Evolutionary conservation across 768 basidiomycete genomes (phyloP), one percentile per base, ranked within the genome.

Genomic region (Rhodocollybia butyracea): DNA sequence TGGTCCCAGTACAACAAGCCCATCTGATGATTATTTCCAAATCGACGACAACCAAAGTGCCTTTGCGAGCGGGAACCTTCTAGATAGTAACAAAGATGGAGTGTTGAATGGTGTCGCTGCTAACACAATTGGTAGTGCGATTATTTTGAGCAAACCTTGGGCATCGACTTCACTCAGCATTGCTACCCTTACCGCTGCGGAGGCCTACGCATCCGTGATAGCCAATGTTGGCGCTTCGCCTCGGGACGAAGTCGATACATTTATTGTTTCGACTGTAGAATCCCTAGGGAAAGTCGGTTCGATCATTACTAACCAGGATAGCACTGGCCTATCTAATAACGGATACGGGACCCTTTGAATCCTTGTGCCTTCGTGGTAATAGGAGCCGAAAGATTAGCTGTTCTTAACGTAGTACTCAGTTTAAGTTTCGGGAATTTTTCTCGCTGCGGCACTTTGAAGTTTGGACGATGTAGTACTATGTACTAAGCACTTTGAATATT

Each of bases 11-110:
- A 64, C 63, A 11, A 64, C 63, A 7, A 60, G 57, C 50, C 55
- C 63, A 3, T 32, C 54, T 22, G 63, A 64, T 46, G 63, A 60
- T 45, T 64, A 60, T 30, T 64, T 61, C 57, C 63, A 64, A 39
- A 64, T 64, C 31, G 57, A 64, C 55, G 60, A 54, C 21, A 64
- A 64, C 63, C 63, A 64, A 51, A 54, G 57, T 3, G 63, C 55
- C 6, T 64, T 60, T 31, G 63, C 60, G 30, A 59, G 47, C 30
- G 63, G 63, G 42, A 61, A 64, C 38, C 54, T 64, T 29, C 53
- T 64, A 15, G 63, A 64, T 46, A 58, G 58, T 26, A 61, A 64
- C 53, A 57, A 56, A 29, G 57, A 64, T 48, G 63, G 63, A 2
- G 61, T 60, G n/a, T 51, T 64, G 34, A 58, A 64, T 47, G 63